Conservation (phyloP, 345 rosid genomes). For the Salix viminalis region DNA sequence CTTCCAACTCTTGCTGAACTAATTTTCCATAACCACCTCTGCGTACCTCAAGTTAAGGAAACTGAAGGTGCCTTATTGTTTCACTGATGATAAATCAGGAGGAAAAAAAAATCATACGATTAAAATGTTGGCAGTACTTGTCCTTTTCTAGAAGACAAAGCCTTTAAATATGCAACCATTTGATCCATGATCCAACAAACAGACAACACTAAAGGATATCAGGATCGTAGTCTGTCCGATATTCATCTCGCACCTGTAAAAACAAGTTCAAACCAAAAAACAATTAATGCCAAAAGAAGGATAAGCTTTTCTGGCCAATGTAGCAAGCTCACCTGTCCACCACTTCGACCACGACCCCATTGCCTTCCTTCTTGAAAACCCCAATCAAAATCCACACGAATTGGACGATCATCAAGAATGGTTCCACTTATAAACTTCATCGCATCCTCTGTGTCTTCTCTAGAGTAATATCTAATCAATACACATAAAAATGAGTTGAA, state of each 20-base stretch:
- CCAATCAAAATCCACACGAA: constrained; percentile 99
- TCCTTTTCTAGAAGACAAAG: background rate
- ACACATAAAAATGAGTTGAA: background rate
- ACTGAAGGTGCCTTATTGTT: constrained; percentile 6
- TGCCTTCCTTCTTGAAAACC: constrained; percentile 98
- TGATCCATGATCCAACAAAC: background rate
- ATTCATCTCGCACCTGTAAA: constrained; percentile 93
- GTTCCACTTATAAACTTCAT: constrained; percentile 92
- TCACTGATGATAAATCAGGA: constrained; percentile 3
- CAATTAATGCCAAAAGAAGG: background rate
- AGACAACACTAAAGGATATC: constrained; percentile 68
- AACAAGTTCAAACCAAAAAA: background rate
- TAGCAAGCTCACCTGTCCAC: constrained; percentile 68
- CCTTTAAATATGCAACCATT: background rate
- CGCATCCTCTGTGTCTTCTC: constrained; percentile 97
- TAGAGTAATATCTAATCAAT: constrained; percentile 66
- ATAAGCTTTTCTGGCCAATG: background rate
- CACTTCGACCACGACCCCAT: constrained; percentile 99
- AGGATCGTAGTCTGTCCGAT: constrained; percentile 99
- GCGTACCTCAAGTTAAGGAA: constrained; percentile 54
- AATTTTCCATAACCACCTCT: constrained; percentile 99
- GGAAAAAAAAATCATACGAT: background rate
- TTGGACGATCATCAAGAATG: constrained; percentile 93
- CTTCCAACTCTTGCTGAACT: constrained; percentile 87
- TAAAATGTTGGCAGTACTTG: background rate